A percentile compares a stretch with the other conserved stretches of the same genome.
These are phyloP conservation scores for Lachnellula hyalina DNA, from an alignment of 2,329 filamentous ascomycete genomes.

Conservation along the genomic window DNA sequence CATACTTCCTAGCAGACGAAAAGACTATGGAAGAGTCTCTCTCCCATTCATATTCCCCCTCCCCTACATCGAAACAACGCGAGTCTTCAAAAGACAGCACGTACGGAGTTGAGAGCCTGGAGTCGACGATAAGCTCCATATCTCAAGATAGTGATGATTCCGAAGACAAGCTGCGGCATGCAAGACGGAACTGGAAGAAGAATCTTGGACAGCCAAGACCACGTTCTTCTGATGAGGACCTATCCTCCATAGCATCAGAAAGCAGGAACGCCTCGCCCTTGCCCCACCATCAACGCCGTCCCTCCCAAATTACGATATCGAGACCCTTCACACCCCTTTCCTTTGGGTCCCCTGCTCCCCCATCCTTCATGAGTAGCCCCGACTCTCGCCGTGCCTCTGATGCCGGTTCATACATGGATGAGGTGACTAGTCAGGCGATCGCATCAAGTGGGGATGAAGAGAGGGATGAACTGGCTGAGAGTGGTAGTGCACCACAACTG, in stretches of 20 bases:
- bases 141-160: constrained; percentile 25
- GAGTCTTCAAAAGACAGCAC: constrained; percentile 34
- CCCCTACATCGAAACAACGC: constrained; percentile 26
- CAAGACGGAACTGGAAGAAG: constrained; percentile 27
- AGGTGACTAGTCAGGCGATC: constrained; percentile 34
- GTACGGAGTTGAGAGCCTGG: constrained; percentile 31
- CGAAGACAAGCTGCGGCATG: constrained; percentile 22
- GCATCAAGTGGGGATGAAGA: constrained; percentile 31
- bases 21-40: constrained; percentile 40
- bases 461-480: constrained; percentile 45
- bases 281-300: constrained; percentile 23
- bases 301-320: constrained; percentile 34
- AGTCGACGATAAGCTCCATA: constrained; percentile 30
- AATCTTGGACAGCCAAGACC: constrained; percentile 17
- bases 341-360: constrained; percentile 36
- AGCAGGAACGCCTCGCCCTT: constrained; percentile 31
- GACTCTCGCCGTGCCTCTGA: constrained; percentile 50
- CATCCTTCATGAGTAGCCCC: constrained; percentile 42
- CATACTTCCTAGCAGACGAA: constrained; percentile 48
- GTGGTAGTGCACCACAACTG: constrained; percentile 64
- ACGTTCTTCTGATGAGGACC: constrained; percentile 21
- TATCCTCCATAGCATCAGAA: constrained; percentile 24
- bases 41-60: constrained; percentile 25
- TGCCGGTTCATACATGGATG: constrained; percentile 43
- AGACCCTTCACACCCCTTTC: constrained; percentile 42